These are phyloP conservation scores for Trichophyton schoenleinii DNA, from an alignment of 2,329 filamentous ascomycete genomes.

Conservation along the genomic window DNA sequence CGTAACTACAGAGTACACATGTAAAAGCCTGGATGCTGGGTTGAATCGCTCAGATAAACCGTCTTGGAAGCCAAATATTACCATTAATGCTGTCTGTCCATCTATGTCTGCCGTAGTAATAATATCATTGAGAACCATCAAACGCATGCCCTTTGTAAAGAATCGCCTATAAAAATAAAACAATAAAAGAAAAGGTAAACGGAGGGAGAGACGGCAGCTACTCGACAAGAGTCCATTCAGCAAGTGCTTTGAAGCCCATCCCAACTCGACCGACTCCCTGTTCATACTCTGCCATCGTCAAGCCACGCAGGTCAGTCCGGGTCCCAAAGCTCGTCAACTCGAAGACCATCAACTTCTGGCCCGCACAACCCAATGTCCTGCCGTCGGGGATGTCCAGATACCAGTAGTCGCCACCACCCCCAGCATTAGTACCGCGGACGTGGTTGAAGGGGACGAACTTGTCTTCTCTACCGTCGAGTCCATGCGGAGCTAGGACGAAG, in stretches of 20 bases:
- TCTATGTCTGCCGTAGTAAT: background rate
- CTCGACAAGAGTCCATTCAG: constrained; percentile 42
- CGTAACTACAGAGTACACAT: background rate
- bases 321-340: constrained; percentile 46
- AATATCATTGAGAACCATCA: background rate
- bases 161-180: background rate
- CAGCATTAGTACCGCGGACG: constrained; percentile 24
- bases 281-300: constrained; percentile 39
- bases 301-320: constrained; percentile 39
- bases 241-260: constrained; percentile 41
- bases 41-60: no score
- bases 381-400: constrained; percentile 60
- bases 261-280: constrained; percentile 35
- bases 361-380: constrained; percentile 52
- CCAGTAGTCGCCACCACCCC: constrained; percentile 65
- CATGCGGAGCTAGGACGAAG: constrained; percentile 56
- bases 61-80: background rate
- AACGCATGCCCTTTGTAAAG: background rate
- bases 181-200: background rate
- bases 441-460: constrained; percentile 56
- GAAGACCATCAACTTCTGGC: constrained; percentile 54
- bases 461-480: constrained; percentile 52
- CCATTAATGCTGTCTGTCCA: background rate
- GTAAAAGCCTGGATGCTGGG: background rate
- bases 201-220: no score